These are phyloP conservation scores for Aspergillus sp. DNA, from an alignment of 2,329 filamentous ascomycete species.

Conservation along the genomic window DNA sequence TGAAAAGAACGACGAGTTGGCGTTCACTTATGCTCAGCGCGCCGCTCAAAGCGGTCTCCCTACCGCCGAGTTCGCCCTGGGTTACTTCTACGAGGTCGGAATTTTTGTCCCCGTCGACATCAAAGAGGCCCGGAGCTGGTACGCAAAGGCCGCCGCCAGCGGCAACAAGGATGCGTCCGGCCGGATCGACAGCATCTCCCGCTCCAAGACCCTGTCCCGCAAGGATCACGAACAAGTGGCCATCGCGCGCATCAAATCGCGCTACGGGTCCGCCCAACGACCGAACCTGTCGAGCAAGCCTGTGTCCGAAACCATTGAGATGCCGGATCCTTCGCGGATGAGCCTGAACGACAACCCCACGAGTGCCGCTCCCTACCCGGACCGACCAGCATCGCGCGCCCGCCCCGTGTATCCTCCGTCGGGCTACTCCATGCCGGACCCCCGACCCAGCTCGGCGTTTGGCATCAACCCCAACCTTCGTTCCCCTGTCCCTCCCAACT, in stretches of 20 bases:
- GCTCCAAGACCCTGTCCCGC: constrained; percentile 80
- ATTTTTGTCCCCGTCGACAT: constrained; percentile 85
- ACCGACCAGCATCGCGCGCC: constrained; percentile 32
- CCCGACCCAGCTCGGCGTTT: constrained; percentile 46
- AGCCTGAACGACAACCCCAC: constrained; percentile 33
- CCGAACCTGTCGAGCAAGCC: constrained; percentile 36
- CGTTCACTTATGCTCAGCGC: constrained; percentile 84
- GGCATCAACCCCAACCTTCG: constrained; percentile 49
- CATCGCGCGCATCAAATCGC: constrained; percentile 80
- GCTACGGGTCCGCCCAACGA: constrained; percentile 63
- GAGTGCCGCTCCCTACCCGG: constrained; percentile 43
- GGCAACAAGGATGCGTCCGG: constrained; percentile 85
- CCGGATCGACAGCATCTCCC: constrained; percentile 78
- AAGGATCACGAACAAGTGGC: constrained; percentile 91
- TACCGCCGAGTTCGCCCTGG: constrained; percentile 93
- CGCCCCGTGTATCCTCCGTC: constrained; percentile 31
- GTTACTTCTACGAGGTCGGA: constrained; percentile 96
- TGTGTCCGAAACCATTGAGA: constrained; percentile 43
- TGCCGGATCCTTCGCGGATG: constrained; percentile 49
- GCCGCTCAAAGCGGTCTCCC: constrained; percentile 78
- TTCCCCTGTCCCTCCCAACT: constrained; percentile 32
- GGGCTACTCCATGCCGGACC: constrained; percentile 35
- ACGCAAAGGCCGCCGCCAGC: constrained; percentile 80
- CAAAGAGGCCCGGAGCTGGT: constrained; percentile 82
- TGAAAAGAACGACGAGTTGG: constrained; percentile 90